These are phyloP conservation scores for Fusarium veterinarium DNA, from an alignment of 2,329 filamentous ascomycete species.

Conservation along the genomic window DNA sequence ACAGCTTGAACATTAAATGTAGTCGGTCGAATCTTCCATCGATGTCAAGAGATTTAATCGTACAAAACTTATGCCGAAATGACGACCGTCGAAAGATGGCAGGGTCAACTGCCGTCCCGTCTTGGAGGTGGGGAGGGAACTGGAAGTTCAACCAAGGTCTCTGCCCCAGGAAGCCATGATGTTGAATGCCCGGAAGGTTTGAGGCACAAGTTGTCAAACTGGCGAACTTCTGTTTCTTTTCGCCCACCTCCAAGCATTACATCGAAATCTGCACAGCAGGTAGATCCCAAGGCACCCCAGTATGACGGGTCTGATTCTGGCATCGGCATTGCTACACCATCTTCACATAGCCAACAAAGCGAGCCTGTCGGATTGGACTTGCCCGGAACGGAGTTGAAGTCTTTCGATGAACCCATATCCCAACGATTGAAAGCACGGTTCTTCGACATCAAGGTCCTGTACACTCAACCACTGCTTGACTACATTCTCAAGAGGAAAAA, in stretches of 20 bases:
- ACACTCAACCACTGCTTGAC: neutral
- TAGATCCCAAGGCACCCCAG: neutral
- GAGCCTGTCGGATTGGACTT: rapidly evolving
- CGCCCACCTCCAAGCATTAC: neutral
- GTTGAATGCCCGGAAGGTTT: neutral
- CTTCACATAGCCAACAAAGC: rapidly evolving
- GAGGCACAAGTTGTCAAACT: neutral
- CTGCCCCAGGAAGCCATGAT: neutral
- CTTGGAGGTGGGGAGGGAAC: neutral
- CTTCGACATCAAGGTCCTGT: slow-evolving; percentile 1
- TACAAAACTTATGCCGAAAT: neutral
- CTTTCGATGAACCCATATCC: rapidly evolving
- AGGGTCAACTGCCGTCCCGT: neutral
- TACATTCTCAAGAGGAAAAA: neutral
- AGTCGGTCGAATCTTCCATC: rapidly evolving
- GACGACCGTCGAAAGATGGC: neutral
- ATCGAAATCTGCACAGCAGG: neutral
- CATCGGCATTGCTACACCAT: neutral
- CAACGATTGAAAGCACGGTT: neutral
- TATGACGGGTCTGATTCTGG: neutral
- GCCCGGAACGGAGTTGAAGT: neutral
- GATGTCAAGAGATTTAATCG: rapidly evolving
- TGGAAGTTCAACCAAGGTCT: neutral
- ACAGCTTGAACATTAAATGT: rapidly evolving
- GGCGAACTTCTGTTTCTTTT: neutral